Evolutionary conservation across 345 rosid species (phyloP), one percentile per base, ranked within the genome.

Genomic region (Linum lewisii): DNA sequence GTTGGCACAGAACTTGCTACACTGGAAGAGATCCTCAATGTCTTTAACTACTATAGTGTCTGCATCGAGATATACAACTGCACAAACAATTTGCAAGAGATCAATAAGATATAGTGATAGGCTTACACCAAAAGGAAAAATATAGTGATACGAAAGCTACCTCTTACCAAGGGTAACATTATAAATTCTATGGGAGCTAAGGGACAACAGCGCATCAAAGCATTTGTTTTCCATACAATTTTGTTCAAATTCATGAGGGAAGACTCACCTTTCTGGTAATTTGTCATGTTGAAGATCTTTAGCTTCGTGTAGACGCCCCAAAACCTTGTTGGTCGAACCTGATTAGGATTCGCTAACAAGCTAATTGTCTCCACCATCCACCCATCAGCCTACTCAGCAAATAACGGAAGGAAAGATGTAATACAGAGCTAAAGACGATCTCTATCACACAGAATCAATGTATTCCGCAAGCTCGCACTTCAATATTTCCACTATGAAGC

Each of bases 301-400:
- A 92, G 82, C 77, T 92, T 92, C 21, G 98, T 92, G 62, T 92
- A 92, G 50, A 92, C 96, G 67, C 98, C 96, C 98, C 98, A 92
- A 66, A 88, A 89, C 65, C 97, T 84, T 63, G 64, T 82, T 0
- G 97, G 95, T 49, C 95, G 91, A 54, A 79, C 82, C 74, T 85
- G 99, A 64, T 92, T 92, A 8, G 97, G 97, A 70, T 89, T 92
- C 4, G 81, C 87, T 60, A 92, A 67, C 65, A 92, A 78, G 69
- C 84, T 86, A 69, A 92, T 92, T 82, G 74, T 82, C 77, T 86
- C 95, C 71, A 92, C 84, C 64, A 78, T 86, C 97, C 95, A 92
- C 54, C 97, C 97, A 74, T 92, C 97, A 55, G 94, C 97, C 99
- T 92, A 71, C 72, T 68, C 47, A 67, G 60, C 32, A 42, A 63